Conservation (phyloP, 495 filamentous ascomycete species). For the Talaromyces stipitatus region DNA sequence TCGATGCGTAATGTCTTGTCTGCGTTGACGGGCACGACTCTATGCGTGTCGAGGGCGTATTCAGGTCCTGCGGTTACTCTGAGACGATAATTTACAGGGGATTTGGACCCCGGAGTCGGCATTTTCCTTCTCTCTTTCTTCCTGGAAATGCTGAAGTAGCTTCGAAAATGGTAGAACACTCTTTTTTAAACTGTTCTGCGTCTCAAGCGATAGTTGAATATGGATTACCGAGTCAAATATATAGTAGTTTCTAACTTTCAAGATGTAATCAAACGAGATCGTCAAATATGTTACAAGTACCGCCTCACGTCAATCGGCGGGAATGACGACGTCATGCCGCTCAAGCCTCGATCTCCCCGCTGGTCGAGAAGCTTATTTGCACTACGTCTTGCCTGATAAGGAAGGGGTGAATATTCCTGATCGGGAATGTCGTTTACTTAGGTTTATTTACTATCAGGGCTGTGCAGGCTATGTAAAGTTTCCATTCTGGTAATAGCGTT, state of each 20-base stretch:
- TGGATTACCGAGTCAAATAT: too few relatives aligned
- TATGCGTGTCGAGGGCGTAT: conserved; percentile 61
- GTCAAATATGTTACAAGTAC: too few relatives aligned
- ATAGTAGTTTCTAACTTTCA: too few relatives aligned
- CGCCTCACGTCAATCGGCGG: neutral
- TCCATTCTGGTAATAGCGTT: neutral
- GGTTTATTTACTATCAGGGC: too few relatives aligned
- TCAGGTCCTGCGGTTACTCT: conserved; percentile 54
- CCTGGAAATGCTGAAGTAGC: neutral
- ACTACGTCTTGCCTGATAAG: neutral
- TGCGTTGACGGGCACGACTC: conserved; percentile 65
- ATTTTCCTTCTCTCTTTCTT: neutral
- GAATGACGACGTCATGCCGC: neutral
- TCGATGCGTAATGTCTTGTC: conserved; percentile 46
- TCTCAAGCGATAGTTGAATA: too few relatives aligned
- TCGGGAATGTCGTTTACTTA: neutral
- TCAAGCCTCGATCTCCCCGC: neutral
- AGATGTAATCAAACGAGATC: too few relatives aligned
- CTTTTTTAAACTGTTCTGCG: too few relatives aligned
- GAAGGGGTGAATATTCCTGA: neutral
- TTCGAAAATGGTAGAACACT: too few relatives aligned
- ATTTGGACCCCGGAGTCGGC: neutral
- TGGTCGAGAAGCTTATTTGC: neutral
- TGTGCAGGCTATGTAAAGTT: neutral
- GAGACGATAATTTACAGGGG: conserved; percentile 24